Base-by-base conservation (phyloP, 768 basidiomycete genomes). In the Suillus hirtellus region DNA sequence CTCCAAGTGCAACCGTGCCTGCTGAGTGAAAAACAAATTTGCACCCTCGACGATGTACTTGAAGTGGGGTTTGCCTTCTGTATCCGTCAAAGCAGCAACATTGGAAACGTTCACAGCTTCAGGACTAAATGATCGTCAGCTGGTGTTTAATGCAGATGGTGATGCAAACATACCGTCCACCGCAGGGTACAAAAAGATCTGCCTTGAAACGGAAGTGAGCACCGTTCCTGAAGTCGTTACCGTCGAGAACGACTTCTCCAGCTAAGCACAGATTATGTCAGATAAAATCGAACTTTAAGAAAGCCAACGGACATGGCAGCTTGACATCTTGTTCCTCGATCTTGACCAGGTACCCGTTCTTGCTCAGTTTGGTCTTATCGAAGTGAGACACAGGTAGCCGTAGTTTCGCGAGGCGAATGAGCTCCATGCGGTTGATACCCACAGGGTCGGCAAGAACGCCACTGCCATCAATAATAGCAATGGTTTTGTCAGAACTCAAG, bases 51-150 rank as follows among this genome's bases (percentile, higher is more conserved):
- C 90, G 69, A 97, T 85, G 75, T 93, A 96, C 80, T 97, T 98
- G 89, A 94, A 99, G 81, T 96, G 90, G 11, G 95, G 90, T 75
- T 97, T 97, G 70, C 96, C 96, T 66, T 99, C 97, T 2, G 86
- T 77, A 68, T 99, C 96, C 59, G 94, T 82, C 60, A 99, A 83
- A 14, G 89, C 88, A 52, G 90, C 85, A 66, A 99, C 92, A 71
- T 99, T 99, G 35, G 95, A 93, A 75, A 99, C 91, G 77, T 98
- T 98, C 75, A 99, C 89, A 4, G 97, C 94, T 74, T 96, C 95
- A 4, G 96, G 95, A 34, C 89, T 86, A 63, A 37, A 27, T 24
- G 24, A 40, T 63, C 7, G 58, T 61, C 14, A 61, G 37, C 11
- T 31, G 6, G 4, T 21, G 37, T 59, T 31, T 59, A 3, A 6